These are phyloP conservation scores for Alternaria burnsii DNA, from an alignment of 2,329 filamentous ascomycete species.

Conservation along the genomic window DNA sequence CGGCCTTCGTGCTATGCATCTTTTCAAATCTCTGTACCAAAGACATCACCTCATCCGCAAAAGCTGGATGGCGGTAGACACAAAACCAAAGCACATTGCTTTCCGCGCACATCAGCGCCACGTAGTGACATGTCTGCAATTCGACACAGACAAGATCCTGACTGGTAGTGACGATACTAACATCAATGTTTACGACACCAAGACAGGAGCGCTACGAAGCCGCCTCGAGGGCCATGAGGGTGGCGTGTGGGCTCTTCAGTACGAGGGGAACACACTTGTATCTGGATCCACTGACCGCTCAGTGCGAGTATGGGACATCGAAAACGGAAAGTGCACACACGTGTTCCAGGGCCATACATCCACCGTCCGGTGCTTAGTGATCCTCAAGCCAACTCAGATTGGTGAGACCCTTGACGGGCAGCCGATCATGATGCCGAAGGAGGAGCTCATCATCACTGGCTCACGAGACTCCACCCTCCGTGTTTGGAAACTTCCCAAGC, in stretches of 20 bases:
- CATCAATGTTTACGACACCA: constrained; percentile 98
- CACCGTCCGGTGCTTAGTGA: constrained; percentile 94
- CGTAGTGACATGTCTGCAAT: constrained; percentile 97
- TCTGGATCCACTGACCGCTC: constrained; percentile 96
- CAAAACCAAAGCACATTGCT: constrained; percentile 88
- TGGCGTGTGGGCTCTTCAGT: constrained; percentile 96
- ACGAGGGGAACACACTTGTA: constrained; percentile 92
- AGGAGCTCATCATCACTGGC: constrained; percentile 95
- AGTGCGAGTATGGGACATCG: constrained; percentile 99
- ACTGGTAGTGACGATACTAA: constrained; percentile 97
- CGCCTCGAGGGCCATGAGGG: constrained; percentile 93
- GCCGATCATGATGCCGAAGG: constrained; percentile 87
- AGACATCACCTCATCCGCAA: constrained; percentile 89
- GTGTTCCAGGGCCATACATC: constrained; percentile 98
- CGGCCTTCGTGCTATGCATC: constrained; percentile 81
- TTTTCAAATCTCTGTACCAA: constrained; percentile 96
- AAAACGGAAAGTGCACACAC: constrained; percentile 89
- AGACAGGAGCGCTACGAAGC: constrained; percentile 84
- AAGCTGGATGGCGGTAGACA: constrained; percentile 86
- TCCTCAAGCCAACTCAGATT: constrained; percentile 84
- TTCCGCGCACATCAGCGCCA: constrained; percentile 96
- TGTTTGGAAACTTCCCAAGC: constrained; percentile 91
- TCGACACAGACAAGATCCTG: constrained; percentile 97
- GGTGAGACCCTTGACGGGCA: constrained; percentile 75
- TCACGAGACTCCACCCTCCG: constrained; percentile 93